phyloP scores from a whole-genome alignment of 257 asterid species.

The Buddleja alternifolia region DNA sequence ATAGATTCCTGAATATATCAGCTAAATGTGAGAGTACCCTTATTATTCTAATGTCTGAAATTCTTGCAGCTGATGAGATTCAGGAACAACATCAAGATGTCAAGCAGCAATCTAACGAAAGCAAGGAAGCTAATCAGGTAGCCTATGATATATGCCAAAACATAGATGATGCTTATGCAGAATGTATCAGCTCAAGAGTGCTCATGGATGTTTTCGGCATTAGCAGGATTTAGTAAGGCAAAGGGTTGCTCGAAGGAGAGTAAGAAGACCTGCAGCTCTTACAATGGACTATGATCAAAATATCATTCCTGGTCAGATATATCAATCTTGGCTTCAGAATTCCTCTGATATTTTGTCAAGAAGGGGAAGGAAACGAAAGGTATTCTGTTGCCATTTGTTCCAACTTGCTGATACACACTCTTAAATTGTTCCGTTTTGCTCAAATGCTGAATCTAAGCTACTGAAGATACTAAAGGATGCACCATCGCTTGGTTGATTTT shows the following conservation, averaged over 20 bases:
- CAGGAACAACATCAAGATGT: conserved; percentile 50
- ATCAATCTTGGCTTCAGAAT: conserved; percentile 82
- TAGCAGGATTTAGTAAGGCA: conserved; percentile 46
- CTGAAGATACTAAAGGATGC: conserved; percentile 22
- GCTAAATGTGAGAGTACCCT: conserved; percentile 18
- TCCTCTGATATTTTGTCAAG: conserved; percentile 59
- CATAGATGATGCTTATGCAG: conserved; percentile 1
- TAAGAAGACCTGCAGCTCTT: conserved; percentile 44
- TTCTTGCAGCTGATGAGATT: conserved; percentile 67
- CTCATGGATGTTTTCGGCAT: conserved; percentile 28
- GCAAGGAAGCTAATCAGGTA: conserved; percentile 60
- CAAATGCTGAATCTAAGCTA: neutral
- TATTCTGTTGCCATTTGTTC: conserved; percentile 20
- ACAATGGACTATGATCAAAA: conserved; percentile 68
- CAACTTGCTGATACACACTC: conserved; percentile 22
- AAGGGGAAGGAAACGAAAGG: conserved; percentile 63
- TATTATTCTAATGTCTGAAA: conserved; percentile 16
- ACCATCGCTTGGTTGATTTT: neutral
- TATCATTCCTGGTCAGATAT: conserved; percentile 72
- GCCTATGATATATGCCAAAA: conserved; percentile 20
- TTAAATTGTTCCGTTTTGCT: conserved; percentile 22
- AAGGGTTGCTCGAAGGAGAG: conserved; percentile 49
- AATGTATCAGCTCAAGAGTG: conserved; percentile 17
- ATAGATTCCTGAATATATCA: conserved; percentile 17
- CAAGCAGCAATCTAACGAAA: conserved; percentile 50